These are phyloP conservation scores for Ascochyta rabiei DNA, from an alignment of 2,329 filamentous ascomycete genomes.

Conservation along the genomic window DNA sequence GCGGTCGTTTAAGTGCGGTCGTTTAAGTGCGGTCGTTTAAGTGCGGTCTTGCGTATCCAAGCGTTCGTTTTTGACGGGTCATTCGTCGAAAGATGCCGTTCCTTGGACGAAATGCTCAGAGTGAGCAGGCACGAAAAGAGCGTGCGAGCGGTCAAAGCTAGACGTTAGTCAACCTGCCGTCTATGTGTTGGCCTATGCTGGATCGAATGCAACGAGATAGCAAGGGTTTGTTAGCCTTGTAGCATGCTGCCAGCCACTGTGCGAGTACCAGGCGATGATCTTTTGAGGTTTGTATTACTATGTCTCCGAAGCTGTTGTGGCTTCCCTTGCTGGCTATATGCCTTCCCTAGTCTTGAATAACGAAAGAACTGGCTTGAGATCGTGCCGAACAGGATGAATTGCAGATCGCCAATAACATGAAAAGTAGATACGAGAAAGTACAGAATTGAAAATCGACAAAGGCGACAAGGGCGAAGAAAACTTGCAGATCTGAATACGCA, in stretches of 20 bases:
- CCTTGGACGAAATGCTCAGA: no score
- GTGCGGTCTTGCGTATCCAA: no score
- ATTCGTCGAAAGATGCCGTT: no score
- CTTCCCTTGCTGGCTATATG: slow-evolving; percentile 4
- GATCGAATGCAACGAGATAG: not conserved
- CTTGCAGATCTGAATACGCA: not conserved
- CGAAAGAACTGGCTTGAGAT: slow-evolving; percentile 1
- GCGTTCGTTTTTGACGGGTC: no score
- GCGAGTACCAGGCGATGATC: not conserved
- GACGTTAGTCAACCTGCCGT: no score
- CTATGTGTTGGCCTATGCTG: no score
- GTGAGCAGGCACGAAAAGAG: no score
- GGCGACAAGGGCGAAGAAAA: not conserved
- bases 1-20: no score
- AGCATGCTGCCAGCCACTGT: not conserved
- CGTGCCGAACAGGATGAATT: not conserved
- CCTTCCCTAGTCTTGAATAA: slow-evolving; percentile 12
- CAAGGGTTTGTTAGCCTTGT: not conserved
- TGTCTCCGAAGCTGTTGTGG: not conserved
- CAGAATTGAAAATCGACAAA: not conserved
- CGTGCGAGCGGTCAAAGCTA: no score
- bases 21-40: no score
- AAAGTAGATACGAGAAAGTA: slow-evolving; percentile 9
- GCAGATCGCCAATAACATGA: not conserved
- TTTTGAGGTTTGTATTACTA: slow-evolving; percentile 12